Base-by-base conservation (phyloP, 768 basidiomycete genomes). In the Infundibulicybe gibba region DNA sequence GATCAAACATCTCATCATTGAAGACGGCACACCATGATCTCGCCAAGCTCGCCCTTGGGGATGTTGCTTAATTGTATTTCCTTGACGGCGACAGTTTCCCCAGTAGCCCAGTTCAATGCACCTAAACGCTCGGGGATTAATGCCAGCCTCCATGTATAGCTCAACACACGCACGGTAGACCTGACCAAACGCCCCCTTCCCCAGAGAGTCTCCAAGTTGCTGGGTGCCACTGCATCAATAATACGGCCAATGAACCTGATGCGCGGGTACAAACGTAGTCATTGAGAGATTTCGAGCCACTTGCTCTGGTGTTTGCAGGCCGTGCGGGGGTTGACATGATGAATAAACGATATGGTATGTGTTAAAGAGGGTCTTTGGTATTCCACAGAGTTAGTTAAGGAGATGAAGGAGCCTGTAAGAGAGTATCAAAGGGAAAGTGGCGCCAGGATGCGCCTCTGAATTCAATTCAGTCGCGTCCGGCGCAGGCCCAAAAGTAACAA, bases 11-110 rank as follows among this genome's bases (percentile, higher is more conserved):
- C 13, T 45, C 43, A 48, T 20, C 33, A 44, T 6, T 25, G 42
- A 31, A 49, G 48, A 54, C 44, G 50, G 62, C 76, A 57, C 59
- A 93, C 94, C 95, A 98, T 98, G 61, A 99, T 97, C 69, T 98
- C 94, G 15, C 89, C 87, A 33, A 99, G 79, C 62, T 97, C 94
- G 46, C 83, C 80, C 63, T 92, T 90, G 3, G 94, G 90, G 49
- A 99, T 94, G 64, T 91, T 94, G 64, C 84, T 87, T 51, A 99
- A 69, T 62, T 91, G 88, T 55, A 99, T 95, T 66, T 97, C 94
- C 76, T 99, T 99, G 60, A 99, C 88, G 2, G 97, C 97, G 35
- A 98, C 95, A 2, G 95, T 97, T 71, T 98, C 97, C 19, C 97
- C 97, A 19, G 93, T 97, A 13, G 90, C 87, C 87, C 92, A 94